phyloP scores from a whole-genome alignment of 2,329 filamentous ascomycete species.

The Hymenoscyphus fraxineus region DNA sequence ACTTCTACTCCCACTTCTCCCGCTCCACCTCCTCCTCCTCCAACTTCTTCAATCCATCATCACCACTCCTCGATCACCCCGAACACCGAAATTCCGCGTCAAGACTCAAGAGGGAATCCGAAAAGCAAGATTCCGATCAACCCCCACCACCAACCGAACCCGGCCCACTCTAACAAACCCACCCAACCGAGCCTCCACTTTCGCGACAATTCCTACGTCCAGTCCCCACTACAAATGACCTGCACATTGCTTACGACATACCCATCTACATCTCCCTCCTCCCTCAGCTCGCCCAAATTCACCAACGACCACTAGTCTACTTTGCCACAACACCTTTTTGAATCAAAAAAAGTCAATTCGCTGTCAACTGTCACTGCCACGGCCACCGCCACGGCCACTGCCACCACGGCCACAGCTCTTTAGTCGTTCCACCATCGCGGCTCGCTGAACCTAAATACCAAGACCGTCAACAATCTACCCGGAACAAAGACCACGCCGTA shows the following conservation, averaged over 20 bases:
- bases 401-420: neutral
- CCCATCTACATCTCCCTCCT: neutral
- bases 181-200: neutral
- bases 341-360: neutral
- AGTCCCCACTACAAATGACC: constrained; percentile 1
- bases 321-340: neutral
- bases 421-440: neutral
- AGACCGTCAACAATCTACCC: neutral
- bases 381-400: neutral
- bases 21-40: neutral
- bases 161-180: neutral
- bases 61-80: neutral
- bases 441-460: neutral
- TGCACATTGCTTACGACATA: constrained; percentile 3
- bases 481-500: too few species aligned
- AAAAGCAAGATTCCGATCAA: constrained; percentile 2
- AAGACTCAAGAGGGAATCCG: neutral
- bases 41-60: neutral
- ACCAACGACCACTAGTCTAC: neutral
- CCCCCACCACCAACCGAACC: neutral
- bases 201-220: neutral
- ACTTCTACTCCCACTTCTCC: neutral
- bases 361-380: neutral
- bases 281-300: neutral
- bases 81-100: neutral